phyloP scores from a whole-genome alignment of 2,329 filamentous ascomycete genomes.

The Trichoderma endophyticum region DNA sequence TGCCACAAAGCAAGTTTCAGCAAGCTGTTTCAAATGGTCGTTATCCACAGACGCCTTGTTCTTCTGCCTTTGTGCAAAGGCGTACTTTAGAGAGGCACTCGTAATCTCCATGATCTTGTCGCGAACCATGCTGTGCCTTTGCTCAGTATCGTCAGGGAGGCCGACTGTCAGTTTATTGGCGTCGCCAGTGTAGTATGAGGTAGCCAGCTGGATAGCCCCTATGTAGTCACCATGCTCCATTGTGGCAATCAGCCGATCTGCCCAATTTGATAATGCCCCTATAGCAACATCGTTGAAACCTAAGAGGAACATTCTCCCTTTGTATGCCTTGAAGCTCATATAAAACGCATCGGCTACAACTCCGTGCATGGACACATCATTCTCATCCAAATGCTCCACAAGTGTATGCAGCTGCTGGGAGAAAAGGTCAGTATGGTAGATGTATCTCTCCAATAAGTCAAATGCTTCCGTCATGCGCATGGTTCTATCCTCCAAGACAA shows the following conservation, averaged over 20 bases:
- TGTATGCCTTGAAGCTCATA: slow-evolving; percentile 96
- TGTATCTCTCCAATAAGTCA: slow-evolving; percentile 85
- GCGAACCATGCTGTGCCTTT: slow-evolving; percentile 77
- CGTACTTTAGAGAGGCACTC: slow-evolving; percentile 84
- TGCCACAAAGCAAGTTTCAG: slow-evolving; percentile 77
- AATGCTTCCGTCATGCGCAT: slow-evolving; percentile 94
- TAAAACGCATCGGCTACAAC: slow-evolving; percentile 96
- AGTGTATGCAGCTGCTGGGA: slow-evolving; percentile 79
- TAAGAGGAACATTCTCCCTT: slow-evolving; percentile 85
- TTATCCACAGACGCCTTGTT: slow-evolving; percentile 46
- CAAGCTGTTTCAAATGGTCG: slow-evolving; percentile 69
- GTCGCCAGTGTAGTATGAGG: slow-evolving; percentile 85
- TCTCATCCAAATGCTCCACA: slow-evolving; percentile 84
- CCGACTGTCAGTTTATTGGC: slow-evolving; percentile 94
- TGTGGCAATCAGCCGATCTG: slow-evolving; percentile 83
- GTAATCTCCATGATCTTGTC: slow-evolving; percentile 94
- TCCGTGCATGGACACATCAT: slow-evolving; percentile 86
- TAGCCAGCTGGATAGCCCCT: slow-evolving; percentile 83
- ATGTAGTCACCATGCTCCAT: slow-evolving; percentile 98
- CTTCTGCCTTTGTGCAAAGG: slow-evolving; percentile 66
- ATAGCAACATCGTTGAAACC: slow-evolving; percentile 93
- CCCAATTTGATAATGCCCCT: slow-evolving; percentile 93
- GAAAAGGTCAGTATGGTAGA: slow-evolving; percentile 88
- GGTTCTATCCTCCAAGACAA: slow-evolving; percentile 85
- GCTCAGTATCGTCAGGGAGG: slow-evolving; percentile 74